These are phyloP conservation scores for Blastocystis sp. DNA, from an alignment of 352 stramenopile species.

Conservation along the genomic window DNA sequence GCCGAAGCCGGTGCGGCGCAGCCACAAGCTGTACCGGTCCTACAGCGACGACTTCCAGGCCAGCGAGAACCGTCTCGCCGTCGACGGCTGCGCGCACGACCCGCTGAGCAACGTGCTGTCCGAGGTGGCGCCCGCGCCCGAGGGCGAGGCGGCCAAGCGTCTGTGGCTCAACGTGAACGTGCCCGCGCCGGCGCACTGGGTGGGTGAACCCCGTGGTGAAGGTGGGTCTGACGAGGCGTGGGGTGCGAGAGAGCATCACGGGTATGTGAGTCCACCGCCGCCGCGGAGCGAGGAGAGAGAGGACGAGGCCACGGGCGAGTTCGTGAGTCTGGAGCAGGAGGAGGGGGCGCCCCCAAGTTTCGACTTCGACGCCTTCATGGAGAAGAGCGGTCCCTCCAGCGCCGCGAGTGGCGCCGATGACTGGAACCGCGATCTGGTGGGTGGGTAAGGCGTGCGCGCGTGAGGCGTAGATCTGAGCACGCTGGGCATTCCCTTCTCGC, in stretches of 20 bases:
- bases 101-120: not conserved
- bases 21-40: slow-evolving; percentile 1
- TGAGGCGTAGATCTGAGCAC: slow-evolving; percentile 26
- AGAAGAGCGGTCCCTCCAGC: not conserved
- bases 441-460: not conserved
- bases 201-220: not conserved
- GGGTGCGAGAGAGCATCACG: not conserved
- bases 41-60: slow-evolving; percentile 17
- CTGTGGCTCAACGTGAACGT: slow-evolving; percentile 37
- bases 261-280: not conserved
- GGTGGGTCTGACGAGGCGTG: not conserved
- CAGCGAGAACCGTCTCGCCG: not conserved
- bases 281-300: not conserved
- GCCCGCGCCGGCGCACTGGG: not conserved
- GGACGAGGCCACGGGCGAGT: not conserved
- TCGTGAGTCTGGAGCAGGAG: not conserved
- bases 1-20: not conserved
- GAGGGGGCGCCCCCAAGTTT: not conserved
- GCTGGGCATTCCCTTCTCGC: slow-evolving; percentile 41
- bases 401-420: not conserved
- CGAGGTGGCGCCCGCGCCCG: not conserved
- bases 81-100: not conserved
- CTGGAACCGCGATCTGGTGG: not conserved
- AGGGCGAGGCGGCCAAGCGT: not conserved
- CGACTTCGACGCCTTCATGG: not conserved